Percentiles rank a stretch among this genome's conserved stretches.
phyloP scores from a whole-genome alignment of 768 basidiomycete genomes.

The Boletus rufocinnamomeus region DNA sequence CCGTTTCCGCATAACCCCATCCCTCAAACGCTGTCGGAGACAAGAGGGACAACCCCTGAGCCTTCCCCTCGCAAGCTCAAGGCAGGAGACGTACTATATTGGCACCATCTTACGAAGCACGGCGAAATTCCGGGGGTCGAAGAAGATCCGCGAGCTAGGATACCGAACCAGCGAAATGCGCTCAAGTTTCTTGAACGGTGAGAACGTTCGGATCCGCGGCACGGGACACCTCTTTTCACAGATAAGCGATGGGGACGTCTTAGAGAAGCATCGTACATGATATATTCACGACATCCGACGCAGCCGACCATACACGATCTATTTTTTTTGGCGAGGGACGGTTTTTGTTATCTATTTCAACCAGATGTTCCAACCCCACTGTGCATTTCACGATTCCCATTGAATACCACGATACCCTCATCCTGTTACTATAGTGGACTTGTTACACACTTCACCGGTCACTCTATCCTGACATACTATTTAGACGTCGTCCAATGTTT shows the following conservation, averaged over 20 bases:
- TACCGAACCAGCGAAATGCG: slow-evolving; percentile 11
- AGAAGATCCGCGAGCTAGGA: slow-evolving; percentile 59
- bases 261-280: slow-evolving; percentile 21
- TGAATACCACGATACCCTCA: slow-evolving; percentile 39
- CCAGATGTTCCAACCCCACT: slow-evolving; percentile 30
- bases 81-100: slow-evolving; percentile 66
- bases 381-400: slow-evolving; percentile 34
- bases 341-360: slow-evolving; percentile 33
- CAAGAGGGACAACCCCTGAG: slow-evolving; percentile 20
- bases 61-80: slow-evolving; percentile 43
- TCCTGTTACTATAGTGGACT: slow-evolving; percentile 32
- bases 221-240: slow-evolving; percentile 9
- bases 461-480: slow-evolving; percentile 20
- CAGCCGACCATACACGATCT: slow-evolving; percentile 18
- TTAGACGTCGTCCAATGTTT: slow-evolving; percentile 15
- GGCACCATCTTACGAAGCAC: slow-evolving; percentile 71
- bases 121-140: slow-evolving; percentile 73
- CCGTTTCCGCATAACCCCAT: slow-evolving; percentile 13
- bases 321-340: slow-evolving; percentile 20
- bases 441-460: slow-evolving; percentile 23
- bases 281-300: slow-evolving; percentile 31
- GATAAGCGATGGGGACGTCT: slow-evolving; percentile 12
- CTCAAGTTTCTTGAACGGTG: slow-evolving; percentile 30
- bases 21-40: slow-evolving; percentile 14
- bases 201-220: slow-evolving; percentile 20